Evolutionary conservation across 2,329 filamentous ascomycete species (phyloP), one percentile per base, ranked within the genome.

Genomic region (Elsinoe australis): DNA sequence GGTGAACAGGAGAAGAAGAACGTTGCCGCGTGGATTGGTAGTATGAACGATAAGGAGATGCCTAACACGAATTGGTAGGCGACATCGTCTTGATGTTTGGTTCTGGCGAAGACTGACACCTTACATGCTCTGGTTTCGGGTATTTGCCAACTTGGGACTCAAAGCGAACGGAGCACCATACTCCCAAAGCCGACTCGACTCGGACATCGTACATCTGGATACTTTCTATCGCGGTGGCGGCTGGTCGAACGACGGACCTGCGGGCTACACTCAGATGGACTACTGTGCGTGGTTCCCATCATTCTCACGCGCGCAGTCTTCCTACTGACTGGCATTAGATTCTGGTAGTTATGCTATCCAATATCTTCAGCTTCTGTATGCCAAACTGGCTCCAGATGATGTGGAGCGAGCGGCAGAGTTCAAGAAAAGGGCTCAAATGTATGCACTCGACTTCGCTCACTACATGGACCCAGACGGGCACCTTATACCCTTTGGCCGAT

Each of bases 301-400:
- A n/a, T n/a, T n/a, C n/a, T n/a, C n/a, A n/a, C n/a, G n/a, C n/a
- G n/a, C n/a, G n/a, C n/a, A n/a, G n/a, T n/a, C n/a, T n/a, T n/a
- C n/a, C n/a, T n/a, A n/a, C n/a, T n/a, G n/a, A n/a, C n/a, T n/a
- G n/a, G n/a, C n/a, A n/a, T n/a, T n/a, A n/a, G n/a, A 89, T 64
- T 87, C 83, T 0, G 85, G 83, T 7, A 85, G 82, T 50, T 89
- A 88, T 60, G 85, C 85, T 1, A 90, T 89, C 49, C 85, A 89
- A 56, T 85, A 86, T 56, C 67, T 88, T 3, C 85, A 90, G 61
- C 74, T 90, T 0, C 69, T 89, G 0, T 90, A 89, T 54, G 77
- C 83, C 24, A 85, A 85, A 54, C 65, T 89, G 1, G 82, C 81
- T 1, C 80, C 73, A 1, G 74, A 82, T 1, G 85, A 89, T 55